Percentiles rank a stretch among this genome's conserved stretches.
Conservation (phyloP, 495 filamentous ascomycete species). For the Daldinia grandis region DNA sequence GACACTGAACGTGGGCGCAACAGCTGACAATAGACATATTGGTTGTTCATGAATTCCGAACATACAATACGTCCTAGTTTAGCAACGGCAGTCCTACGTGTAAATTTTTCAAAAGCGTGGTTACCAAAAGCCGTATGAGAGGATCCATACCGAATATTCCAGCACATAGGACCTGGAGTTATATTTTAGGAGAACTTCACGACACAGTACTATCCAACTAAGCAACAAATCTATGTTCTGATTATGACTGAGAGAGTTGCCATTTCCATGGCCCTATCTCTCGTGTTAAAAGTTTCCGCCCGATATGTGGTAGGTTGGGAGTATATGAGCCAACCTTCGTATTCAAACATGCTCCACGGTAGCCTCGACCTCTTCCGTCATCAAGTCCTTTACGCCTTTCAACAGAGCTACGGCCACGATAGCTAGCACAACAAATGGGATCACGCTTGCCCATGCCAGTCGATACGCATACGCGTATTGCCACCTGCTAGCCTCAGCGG, state of each 20-base stretch:
- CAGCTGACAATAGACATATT: too few species aligned
- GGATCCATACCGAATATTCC: too few species aligned
- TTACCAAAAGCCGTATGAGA: too few species aligned
- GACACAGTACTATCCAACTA: too few species aligned
- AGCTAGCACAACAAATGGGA: constrained; percentile 63
- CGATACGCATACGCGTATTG: constrained; percentile 57
- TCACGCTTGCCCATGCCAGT: constrained; percentile 60
- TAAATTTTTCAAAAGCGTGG: too few species aligned
- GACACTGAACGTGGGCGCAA: too few species aligned
- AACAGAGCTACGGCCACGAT: constrained; percentile 54
- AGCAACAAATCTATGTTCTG: not conserved
- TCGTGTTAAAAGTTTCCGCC: not conserved
- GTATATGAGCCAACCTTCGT: not conserved
- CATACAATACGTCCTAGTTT: too few species aligned
- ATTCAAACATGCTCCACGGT: constrained; percentile 49
- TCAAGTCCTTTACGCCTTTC: constrained; percentile 59
- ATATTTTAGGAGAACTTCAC: not conserved
- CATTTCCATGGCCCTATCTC: not conserved
- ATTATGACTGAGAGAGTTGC: not conserved
- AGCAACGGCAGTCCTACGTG: too few species aligned
- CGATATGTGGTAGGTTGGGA: too few species aligned
- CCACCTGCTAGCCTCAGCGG: constrained; percentile 50
- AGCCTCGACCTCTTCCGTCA: constrained; percentile 62
- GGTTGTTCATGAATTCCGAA: too few species aligned
- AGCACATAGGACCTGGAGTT: not conserved